Evolutionary conservation across 1,284 basidiomycete genomes (phyloP), one percentile per base, ranked within the genome.

Genomic region (Moesziomyces aphidis): DNA sequence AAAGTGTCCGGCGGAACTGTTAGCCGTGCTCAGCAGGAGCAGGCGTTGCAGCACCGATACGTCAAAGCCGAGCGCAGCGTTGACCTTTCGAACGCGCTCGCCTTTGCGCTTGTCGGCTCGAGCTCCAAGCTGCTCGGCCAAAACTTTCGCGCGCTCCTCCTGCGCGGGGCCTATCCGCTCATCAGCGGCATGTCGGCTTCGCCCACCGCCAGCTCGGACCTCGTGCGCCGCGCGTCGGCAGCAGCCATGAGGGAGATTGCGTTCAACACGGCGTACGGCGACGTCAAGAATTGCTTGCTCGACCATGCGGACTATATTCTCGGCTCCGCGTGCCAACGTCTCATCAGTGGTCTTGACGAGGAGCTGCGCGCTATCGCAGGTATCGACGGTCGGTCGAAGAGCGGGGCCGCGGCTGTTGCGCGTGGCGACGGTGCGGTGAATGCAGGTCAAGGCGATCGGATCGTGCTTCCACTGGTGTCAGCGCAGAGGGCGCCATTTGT

Each of bases 271-370:
- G 82, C 76, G 4, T 84, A 83, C 34, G 78, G 71, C 2, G 73
- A 64, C 31, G 48, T 78, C 8, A 54, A 70, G 50, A 76, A 73
- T 39, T 80, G 76, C 51, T 50, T 82, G 17, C 56, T 78, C 21
- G 79, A 82, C 48, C 76, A 83, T 36, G 78, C 79, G 4, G 83
- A 84, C 57, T 84, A 82, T 42, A 73, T 84, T 13, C 55, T 84
- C 17, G 81, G 81, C 6, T 63, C 76, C 2, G 81, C 80, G 7
- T 78, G 77, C 48, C 79, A 82, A 42, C 61, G 80, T 17, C 62
- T 80, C n/a, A 56, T 80, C 24, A 51, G 62, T 4, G 73, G 73
- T 11, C 54, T 79, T 4, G 59, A 65, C 34, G 56, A 74, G 15
- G 76, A 77, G 50, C 62, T 78, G 6, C 53, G 63, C 10, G 51